A percentile compares a stretch with the other conserved stretches of the same genome.
These are phyloP conservation scores for Hanseniaspora guilliermondii DNA, from an alignment of 805 yeast genomes.

Conservation along the genomic window DNA sequence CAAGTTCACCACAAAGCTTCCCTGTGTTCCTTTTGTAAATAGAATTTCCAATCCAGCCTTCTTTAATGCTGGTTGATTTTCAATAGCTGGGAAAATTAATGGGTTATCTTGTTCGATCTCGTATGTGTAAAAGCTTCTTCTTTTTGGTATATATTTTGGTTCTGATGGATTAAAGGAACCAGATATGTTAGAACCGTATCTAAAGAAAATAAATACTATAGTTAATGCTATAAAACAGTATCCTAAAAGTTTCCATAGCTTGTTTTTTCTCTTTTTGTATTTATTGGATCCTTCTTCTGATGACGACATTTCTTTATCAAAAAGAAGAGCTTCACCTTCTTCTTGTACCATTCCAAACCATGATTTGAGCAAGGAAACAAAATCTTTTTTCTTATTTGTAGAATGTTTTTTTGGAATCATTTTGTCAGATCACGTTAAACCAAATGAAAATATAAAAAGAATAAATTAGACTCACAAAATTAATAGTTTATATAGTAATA, in stretches of 20 bases:
- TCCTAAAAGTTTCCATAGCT: conserved; percentile 3
- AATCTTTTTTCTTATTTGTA: background rate
- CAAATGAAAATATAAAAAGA: background rate
- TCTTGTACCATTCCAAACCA: conserved; percentile 6
- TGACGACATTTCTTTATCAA: conserved; percentile 12
- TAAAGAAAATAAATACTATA: background rate
- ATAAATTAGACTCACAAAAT: background rate
- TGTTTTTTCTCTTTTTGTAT: background rate
- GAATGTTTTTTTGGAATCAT: conserved; percentile 4
- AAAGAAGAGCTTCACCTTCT: conserved; percentile 1
- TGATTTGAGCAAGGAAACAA: background rate
- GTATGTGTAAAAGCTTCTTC: conserved; percentile 35
- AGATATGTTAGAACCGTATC: background rate
- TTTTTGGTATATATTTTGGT: conserved; percentile 20
- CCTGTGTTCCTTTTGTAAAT: conserved; percentile 37
- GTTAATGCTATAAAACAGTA: background rate
- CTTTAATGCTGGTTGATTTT: conserved; percentile 50
- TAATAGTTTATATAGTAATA: too few relatives aligned
- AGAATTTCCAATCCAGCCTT: conserved; percentile 43
- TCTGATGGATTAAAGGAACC: background rate
- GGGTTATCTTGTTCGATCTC: conserved; percentile 40
- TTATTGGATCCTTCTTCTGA: background rate
- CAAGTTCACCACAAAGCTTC: conserved; percentile 27
- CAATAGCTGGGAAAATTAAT: conserved; percentile 62
- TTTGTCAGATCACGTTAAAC: background rate